Evolutionary conservation across 768 basidiomycete genomes (phyloP).

Genomic region (Dentipellis sp.): DNA sequence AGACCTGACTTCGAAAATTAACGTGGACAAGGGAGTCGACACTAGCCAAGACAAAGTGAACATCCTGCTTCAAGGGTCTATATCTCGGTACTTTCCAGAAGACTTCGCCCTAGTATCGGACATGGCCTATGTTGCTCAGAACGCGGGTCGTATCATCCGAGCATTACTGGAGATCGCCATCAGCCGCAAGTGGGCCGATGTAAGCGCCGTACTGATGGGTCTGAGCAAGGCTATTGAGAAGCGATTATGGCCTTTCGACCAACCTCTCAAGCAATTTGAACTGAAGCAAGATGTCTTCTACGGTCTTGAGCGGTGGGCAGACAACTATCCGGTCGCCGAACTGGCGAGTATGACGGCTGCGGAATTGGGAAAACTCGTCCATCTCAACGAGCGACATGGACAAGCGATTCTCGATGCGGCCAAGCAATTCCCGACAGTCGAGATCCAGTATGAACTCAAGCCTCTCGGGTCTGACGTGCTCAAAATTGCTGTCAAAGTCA

Average conservation of each 20-base stretch:
- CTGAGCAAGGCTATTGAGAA: constrained; percentile 92
- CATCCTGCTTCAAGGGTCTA: constrained; percentile 84
- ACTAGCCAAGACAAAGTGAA: constrained; percentile 83
- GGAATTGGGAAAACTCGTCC: constrained; percentile 71
- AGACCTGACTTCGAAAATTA: not conserved
- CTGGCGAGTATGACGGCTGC: constrained; percentile 56
- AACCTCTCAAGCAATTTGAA: constrained; percentile 77
- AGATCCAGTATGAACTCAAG: constrained; percentile 57
- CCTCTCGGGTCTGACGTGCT: constrained; percentile 83
- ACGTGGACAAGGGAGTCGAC: constrained; percentile 26
- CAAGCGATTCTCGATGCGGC: constrained; percentile 69
- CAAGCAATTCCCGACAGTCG: constrained; percentile 72
- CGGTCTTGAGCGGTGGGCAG: constrained; percentile 71
- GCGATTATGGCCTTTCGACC: constrained; percentile 90
- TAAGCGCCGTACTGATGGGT: constrained; percentile 69
- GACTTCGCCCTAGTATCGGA: constrained; percentile 98
- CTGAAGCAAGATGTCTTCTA: constrained; percentile 73
- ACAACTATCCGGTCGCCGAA: constrained; percentile 69
- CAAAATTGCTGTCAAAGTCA: constrained; percentile 57
- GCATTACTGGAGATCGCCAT: constrained; percentile 92
- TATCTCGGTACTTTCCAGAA: constrained; percentile 72
- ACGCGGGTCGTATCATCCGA: constrained; percentile 89
- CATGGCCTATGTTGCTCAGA: constrained; percentile 88
- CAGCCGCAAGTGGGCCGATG: constrained; percentile 85
- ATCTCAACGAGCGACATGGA: constrained; percentile 82